A percentile compares a stretch with the other conserved stretches of the same genome.
phyloP scores from a whole-genome alignment of 73 alveolate genomes.

The Paramecium sexaurelia region DNA sequence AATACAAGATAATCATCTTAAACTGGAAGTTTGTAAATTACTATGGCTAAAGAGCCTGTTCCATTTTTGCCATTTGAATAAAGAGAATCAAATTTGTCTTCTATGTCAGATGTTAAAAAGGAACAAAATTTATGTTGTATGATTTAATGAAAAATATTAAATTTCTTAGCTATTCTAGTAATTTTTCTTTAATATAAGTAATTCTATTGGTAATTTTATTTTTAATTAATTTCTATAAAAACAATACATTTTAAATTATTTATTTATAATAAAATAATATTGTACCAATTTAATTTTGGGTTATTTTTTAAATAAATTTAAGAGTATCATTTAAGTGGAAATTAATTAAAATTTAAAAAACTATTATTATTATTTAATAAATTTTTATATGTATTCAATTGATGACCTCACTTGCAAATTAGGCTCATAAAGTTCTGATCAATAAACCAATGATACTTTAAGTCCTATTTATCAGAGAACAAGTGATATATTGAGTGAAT shows the following conservation, averaged over 20 bases:
- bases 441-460: not conserved
- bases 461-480: not conserved
- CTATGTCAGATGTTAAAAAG: not conserved
- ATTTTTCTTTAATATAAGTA: too few relatives aligned
- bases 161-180: not conserved
- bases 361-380: not conserved
- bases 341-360: not conserved
- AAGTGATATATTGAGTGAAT: not conserved
- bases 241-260: too few relatives aligned
- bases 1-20: not conserved
- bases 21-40: not conserved
- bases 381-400: not conserved
- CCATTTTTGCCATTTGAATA: slow-evolving; percentile 14
- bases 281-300: too few relatives aligned
- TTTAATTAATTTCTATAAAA: too few relatives aligned
- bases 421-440: not conserved
- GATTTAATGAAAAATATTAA: not conserved
- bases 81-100: not conserved
- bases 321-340: not conserved
- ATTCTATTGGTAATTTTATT: too few relatives aligned
- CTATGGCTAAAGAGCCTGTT: not conserved
- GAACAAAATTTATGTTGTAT: slow-evolving; percentile 18
- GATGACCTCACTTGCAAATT: slow-evolving; percentile 37
- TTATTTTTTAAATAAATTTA: too few relatives aligned
- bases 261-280: too few relatives aligned